These are phyloP conservation scores for Globisporangium spinosum DNA, from an alignment of 352 stramenopile species.

Conservation along the genomic window DNA sequence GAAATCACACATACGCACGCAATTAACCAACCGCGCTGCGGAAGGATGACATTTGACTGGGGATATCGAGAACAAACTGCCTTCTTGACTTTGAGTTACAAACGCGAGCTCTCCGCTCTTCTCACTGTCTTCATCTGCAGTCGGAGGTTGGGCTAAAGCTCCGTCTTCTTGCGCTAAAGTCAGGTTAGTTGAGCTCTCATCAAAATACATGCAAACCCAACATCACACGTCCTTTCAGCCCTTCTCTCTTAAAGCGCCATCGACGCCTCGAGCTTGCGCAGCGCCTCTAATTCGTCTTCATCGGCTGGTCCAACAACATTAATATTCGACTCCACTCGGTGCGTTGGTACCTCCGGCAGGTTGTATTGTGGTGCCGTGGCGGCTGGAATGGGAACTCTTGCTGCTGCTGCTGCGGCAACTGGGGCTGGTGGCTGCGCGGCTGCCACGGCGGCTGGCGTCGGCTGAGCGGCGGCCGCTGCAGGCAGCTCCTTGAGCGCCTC, in stretches of 20 bases:
- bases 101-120: not conserved
- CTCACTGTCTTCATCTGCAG: not conserved
- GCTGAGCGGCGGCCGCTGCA: conserved; percentile 20
- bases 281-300: conserved; percentile 80
- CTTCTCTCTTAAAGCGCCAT: conserved; percentile 63
- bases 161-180: not conserved
- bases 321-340: conserved; percentile 72
- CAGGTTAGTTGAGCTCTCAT: not conserved
- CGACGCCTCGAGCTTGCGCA: conserved; percentile 82
- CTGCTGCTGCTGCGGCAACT: conserved; percentile 19
- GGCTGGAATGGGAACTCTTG: conserved; percentile 19
- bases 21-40: not conserved
- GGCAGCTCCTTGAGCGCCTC: conserved; percentile 54
- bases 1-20: not conserved
- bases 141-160: not conserved
- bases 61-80: not conserved
- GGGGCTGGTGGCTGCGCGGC: conserved; percentile 17
- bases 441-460: conserved; percentile 21
- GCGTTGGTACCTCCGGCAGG: conserved; percentile 76
- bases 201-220: not conserved
- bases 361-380: conserved; percentile 44
- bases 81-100: not conserved
- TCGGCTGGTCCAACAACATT: conserved; percentile 66
- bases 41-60: not conserved
- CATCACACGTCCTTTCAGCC: not conserved